Evolutionary conservation across 2,329 filamentous ascomycete genomes (phyloP).

Genomic region (Colletotrichum orbiculare): DNA sequence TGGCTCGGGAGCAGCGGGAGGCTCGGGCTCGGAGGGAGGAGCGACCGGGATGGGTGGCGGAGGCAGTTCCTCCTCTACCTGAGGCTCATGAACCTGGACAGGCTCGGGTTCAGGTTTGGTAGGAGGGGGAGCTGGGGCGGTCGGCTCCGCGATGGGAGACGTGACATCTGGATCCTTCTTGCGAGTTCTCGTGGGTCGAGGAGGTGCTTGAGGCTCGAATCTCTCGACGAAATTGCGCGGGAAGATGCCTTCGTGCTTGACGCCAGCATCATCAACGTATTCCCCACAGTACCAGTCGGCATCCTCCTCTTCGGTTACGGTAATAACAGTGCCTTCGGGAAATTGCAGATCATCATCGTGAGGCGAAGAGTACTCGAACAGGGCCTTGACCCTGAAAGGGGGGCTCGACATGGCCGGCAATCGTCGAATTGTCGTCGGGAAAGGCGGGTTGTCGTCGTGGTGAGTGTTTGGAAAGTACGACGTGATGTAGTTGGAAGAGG

Average conservation of each 20-base stretch:
- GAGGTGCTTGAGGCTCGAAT: constrained; percentile 91
- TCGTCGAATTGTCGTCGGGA: constrained; percentile 25
- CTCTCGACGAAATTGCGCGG: constrained; percentile 97
- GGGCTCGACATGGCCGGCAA: constrained; percentile 51
- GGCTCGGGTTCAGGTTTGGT: constrained; percentile 43
- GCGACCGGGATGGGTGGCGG: constrained; percentile 44
- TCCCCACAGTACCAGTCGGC: constrained; percentile 93
- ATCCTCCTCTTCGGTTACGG: constrained; percentile 92
- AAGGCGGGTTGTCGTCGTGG: constrained; percentile 2
- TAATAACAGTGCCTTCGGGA: constrained; percentile 86
- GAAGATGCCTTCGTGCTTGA: constrained; percentile 86
- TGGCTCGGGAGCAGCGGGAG: constrained; percentile 49
- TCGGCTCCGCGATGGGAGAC: constrained; percentile 40
- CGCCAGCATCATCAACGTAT: constrained; percentile 81
- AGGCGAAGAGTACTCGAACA: constrained; percentile 92
- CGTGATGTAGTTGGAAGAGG: constrained; percentile 32
- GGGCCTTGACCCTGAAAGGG: constrained; percentile 92
- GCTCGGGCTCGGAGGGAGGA: constrained; percentile 46
- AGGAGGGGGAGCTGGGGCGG: constrained; percentile 46
- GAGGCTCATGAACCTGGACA: constrained; percentile 48
- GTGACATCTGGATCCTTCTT: constrained; percentile 68
- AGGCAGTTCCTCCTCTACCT: constrained; percentile 48
- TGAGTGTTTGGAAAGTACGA: background rate
- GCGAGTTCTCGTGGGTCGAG: constrained; percentile 81
- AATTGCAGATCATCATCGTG: constrained; percentile 98